These are phyloP conservation scores for Suhomyces pyralidae DNA, from an alignment of 805 yeast species.

Conservation along the genomic window DNA sequence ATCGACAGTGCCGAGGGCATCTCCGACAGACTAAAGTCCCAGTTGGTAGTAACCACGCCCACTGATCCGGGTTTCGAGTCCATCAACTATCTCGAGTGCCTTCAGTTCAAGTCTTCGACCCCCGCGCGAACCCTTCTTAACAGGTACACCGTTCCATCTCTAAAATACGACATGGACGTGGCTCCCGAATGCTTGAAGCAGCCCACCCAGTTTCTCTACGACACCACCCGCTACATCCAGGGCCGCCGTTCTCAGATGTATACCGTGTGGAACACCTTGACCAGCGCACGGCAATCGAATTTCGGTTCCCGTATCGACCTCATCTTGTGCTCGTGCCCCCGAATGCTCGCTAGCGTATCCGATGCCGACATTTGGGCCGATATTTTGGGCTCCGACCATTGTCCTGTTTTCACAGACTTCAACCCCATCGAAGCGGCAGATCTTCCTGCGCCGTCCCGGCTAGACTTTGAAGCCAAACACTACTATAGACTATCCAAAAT, in stretches of 20 bases:
- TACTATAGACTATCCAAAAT: slow-evolving; percentile 20
- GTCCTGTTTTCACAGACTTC: slow-evolving; percentile 81
- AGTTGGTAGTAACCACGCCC: slow-evolving; percentile 14
- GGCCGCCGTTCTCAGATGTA: slow-evolving; percentile 64
- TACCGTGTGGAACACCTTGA: slow-evolving; percentile 88
- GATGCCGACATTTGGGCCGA: slow-evolving; percentile 63
- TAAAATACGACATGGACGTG: slow-evolving; percentile 6
- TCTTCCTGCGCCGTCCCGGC: neutral
- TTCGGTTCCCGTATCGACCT: slow-evolving; percentile 88
- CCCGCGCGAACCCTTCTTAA: slow-evolving; percentile 30
- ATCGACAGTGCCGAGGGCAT: slow-evolving; percentile 79
- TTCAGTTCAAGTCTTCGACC: slow-evolving; percentile 33
- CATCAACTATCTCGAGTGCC: slow-evolving; percentile 24
- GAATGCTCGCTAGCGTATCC: slow-evolving; percentile 27
- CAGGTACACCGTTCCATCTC: slow-evolving; percentile 21
- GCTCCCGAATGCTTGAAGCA: slow-evolving; percentile 13
- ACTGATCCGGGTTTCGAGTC: slow-evolving; percentile 21
- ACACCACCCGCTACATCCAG: slow-evolving; percentile 55
- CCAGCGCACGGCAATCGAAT: slow-evolving; percentile 73
- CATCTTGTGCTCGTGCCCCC: slow-evolving; percentile 48
- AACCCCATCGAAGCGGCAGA: slow-evolving; percentile 8
- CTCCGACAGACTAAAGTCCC: slow-evolving; percentile 36
- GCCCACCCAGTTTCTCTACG: slow-evolving; percentile 43
- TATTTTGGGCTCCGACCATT: slow-evolving; percentile 87
- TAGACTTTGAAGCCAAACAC: slow-evolving; percentile 21